A percentile compares a stretch with the other conserved stretches of the same genome.
These are phyloP conservation scores for Astrothelium macrocarpum DNA, from an alignment of 495 filamentous ascomycete species.

Conservation along the genomic window DNA sequence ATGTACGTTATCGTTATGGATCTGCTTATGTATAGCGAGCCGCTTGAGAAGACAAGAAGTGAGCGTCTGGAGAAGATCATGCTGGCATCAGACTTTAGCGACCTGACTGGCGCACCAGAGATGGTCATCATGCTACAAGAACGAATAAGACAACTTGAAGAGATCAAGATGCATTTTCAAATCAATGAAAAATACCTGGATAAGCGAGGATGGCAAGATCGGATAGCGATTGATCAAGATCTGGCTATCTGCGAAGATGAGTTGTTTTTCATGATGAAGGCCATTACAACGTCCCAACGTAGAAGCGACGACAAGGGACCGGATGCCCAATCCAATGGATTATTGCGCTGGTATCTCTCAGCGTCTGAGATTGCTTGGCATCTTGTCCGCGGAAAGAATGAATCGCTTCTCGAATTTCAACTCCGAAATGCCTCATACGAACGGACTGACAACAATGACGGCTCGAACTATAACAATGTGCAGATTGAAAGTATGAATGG, in stretches of 20 bases:
- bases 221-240: slow-evolving; percentile 76
- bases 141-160: slow-evolving; percentile 84
- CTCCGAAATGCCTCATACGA: slow-evolving; percentile 82
- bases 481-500: slow-evolving; percentile 76
- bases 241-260: slow-evolving; percentile 87
- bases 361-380: slow-evolving; percentile 95
- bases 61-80: slow-evolving; percentile 97
- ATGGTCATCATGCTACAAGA: slow-evolving; percentile 88
- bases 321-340: slow-evolving; percentile 56
- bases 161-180: slow-evolving; percentile 95
- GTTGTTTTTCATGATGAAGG: slow-evolving; percentile 99
- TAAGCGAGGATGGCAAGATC: slow-evolving; percentile 82
- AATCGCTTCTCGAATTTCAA: slow-evolving; percentile 90
- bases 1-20: slow-evolving; percentile 96
- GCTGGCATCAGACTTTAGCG: slow-evolving; percentile 98
- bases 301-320: slow-evolving; percentile 63
- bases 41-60: slow-evolving; percentile 85
- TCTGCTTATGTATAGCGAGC: slow-evolving; percentile 87
- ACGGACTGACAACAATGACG: slow-evolving; percentile 90
- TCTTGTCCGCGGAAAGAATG: slow-evolving; percentile 70
- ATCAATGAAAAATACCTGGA: slow-evolving; percentile 82
- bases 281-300: slow-evolving; percentile 89
- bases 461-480: slow-evolving; percentile 87
- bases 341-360: slow-evolving; percentile 81
- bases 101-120: slow-evolving; percentile 84